Evolutionary conservation across 345 rosid species (phyloP).

Genomic region (Noccaea caerulescens): DNA sequence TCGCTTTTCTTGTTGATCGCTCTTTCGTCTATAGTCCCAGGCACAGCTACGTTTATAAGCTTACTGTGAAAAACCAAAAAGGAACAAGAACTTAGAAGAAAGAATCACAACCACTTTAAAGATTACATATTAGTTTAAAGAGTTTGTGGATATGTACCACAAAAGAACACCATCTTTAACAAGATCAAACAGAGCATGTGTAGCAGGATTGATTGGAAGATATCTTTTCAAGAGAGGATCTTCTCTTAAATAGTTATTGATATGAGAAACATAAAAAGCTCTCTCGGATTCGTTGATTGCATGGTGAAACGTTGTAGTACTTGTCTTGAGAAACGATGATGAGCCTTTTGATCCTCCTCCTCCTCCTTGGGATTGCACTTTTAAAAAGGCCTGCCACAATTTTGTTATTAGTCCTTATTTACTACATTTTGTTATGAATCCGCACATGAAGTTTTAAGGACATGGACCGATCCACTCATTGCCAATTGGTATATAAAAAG

Average conservation of each 20-base stretch:
- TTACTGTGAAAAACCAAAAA: conserved; percentile 52
- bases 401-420: background rate
- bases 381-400: conserved; percentile 57
- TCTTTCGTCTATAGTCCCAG: conserved; percentile 88
- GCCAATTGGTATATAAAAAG: no score
- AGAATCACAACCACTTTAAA: background rate
- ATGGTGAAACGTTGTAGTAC: conserved; percentile 82
- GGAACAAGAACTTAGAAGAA: background rate
- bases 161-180: conserved; percentile 87
- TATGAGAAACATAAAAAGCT: conserved; percentile 80
- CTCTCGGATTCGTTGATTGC: conserved; percentile 74
- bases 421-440: background rate
- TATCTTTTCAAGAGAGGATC: conserved; percentile 67
- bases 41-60: conserved; percentile 86
- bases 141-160: conserved; percentile 49
- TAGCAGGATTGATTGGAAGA: conserved; percentile 73
- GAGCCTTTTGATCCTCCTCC: conserved; percentile 56
- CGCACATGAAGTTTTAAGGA: background rate
- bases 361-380: conserved; percentile 65
- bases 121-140: no score
- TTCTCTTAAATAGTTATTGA: conserved; percentile 67
- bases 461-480: background rate
- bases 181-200: conserved; percentile 75
- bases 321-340: conserved; percentile 74
- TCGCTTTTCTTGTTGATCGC: conserved; percentile 73